Conservation (phyloP, 2,329 filamentous ascomycete genomes). For the Verticillium klebahnii region DNA sequence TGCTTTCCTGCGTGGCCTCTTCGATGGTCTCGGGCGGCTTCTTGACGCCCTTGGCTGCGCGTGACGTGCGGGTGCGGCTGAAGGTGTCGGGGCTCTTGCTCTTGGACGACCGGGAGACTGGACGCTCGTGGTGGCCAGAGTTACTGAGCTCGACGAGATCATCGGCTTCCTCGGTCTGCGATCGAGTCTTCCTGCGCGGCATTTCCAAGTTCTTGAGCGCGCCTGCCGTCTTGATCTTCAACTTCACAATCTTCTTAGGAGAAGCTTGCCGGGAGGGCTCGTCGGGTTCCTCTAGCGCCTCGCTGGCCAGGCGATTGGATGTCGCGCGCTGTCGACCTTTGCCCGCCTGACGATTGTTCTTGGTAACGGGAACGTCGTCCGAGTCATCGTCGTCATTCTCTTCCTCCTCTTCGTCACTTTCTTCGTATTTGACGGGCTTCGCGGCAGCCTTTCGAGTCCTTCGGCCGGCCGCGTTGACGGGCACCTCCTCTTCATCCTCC, state of each 20-base stretch:
- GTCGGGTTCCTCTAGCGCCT: constrained; percentile 1
- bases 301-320: constrained; percentile 4
- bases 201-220: constrained; percentile 1
- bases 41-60: constrained; percentile 47
- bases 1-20: constrained; percentile 51
- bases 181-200: constrained; percentile 40
- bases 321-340: background rate
- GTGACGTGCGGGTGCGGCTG: constrained; percentile 35
- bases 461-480: constrained; percentile 43
- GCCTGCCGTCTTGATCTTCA: constrained; percentile 24
- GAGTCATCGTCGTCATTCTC: constrained; percentile 18
- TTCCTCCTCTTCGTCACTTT: constrained; percentile 38
- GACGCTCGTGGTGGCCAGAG: constrained; percentile 53
- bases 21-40: constrained; percentile 42
- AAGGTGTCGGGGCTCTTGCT: constrained; percentile 53
- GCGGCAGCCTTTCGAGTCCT: constrained; percentile 43
- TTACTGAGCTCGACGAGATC: constrained; percentile 54
- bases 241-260: constrained; percentile 37
- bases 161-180: constrained; percentile 50
- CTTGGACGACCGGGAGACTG: constrained; percentile 42
- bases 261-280: constrained; percentile 21
- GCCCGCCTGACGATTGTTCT: background rate
- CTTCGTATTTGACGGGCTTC: constrained; percentile 41
- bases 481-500: constrained; percentile 32
- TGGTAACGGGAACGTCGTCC: background rate